Percentiles rank a stretch among this genome's conserved stretches.
Conservation (phyloP, 768 basidiomycete species). For the Serpula lacrymans region DNA sequence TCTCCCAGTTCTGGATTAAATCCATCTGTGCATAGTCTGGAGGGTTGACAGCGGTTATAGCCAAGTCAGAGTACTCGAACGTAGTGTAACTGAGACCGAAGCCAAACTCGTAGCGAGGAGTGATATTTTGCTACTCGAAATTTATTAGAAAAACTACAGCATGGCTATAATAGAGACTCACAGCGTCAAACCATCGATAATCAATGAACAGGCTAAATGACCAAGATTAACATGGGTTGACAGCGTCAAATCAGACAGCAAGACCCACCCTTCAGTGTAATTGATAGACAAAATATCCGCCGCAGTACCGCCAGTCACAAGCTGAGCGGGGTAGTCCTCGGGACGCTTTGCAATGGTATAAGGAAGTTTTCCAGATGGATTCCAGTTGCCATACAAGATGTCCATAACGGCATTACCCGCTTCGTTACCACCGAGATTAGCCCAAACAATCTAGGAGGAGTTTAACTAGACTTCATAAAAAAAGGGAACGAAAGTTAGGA, state of each 20-base stretch:
- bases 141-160: neutral
- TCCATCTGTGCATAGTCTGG: conserved; percentile 27
- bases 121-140: conserved; percentile 54
- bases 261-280: conserved; percentile 51
- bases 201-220: conserved; percentile 55
- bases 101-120: conserved; percentile 85
- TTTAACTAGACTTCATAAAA: too few relatives aligned
- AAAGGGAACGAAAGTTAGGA: conserved; percentile 23
- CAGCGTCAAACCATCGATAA: conserved; percentile 69
- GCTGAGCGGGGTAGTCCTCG: conserved; percentile 48
- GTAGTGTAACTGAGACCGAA: conserved; percentile 85
- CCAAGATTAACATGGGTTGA: neutral
- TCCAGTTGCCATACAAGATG: conserved; percentile 71
- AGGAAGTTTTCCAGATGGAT: conserved; percentile 70
- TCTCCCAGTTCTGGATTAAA: conserved; percentile 51
- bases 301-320: conserved; percentile 21
- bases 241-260: neutral
- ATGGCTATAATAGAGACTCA: conserved; percentile 34
- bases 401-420: conserved; percentile 76
- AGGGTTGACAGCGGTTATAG: conserved; percentile 38
- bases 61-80: conserved; percentile 67
- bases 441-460: conserved; percentile 39
- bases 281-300: conserved; percentile 43
- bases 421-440: conserved; percentile 67
- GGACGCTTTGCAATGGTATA: conserved; percentile 67